Evolutionary conservation across 495 filamentous ascomycete genomes (phyloP), one percentile per base, ranked within the genome.

Genomic region (Penicillium coprophilum): DNA sequence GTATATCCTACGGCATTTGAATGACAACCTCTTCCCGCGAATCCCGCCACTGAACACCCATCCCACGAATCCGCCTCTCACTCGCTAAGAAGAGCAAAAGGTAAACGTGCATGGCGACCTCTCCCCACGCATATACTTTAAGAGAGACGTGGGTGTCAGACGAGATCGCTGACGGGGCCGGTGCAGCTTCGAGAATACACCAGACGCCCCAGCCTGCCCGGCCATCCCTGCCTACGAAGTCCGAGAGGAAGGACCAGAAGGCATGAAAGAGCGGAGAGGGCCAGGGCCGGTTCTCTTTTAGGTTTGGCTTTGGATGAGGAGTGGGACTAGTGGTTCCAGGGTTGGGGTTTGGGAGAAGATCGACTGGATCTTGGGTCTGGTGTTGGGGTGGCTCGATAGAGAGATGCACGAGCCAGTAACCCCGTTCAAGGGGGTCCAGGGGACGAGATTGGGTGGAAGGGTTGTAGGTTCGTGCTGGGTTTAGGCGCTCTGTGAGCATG

Each of bases 151-250:
- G 28, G 4, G 45, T 31, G 30, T 17, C 9, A 31, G 27, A 13
- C 4, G 20, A 31, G 27, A 10, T 7, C 17, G n/a, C 12, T 15
- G 8, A 27, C 2, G 34, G 34, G n/a, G 9, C n/a, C n/a, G 24
- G 0, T 7, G 27, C 34, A n/a, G 21, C 21, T 23, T 52, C 50
- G 9, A 75, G 59, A 20, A 77, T 66, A 62, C 77, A 82, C 77
- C 79, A 81, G 1, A 88, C 78, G 0, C 87, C 87, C 87, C 88
- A 91, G 0, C 88, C 89, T 0, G 85, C 86, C 19, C 74, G 62
- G 0, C 81, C 85, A 17, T 76, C 75, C n/a, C 50, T 61, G 2
- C 72, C 72, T 10, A 92, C 62, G 57, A 85, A 86, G 4, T 82
- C 77, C 0, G 66, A 70, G 4, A 92, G 66, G 50, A 82, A 89